These are phyloP conservation scores for Diversispora eburnea DNA, from an alignment of 192 early-diverging fungal species.

Conservation along the genomic window DNA sequence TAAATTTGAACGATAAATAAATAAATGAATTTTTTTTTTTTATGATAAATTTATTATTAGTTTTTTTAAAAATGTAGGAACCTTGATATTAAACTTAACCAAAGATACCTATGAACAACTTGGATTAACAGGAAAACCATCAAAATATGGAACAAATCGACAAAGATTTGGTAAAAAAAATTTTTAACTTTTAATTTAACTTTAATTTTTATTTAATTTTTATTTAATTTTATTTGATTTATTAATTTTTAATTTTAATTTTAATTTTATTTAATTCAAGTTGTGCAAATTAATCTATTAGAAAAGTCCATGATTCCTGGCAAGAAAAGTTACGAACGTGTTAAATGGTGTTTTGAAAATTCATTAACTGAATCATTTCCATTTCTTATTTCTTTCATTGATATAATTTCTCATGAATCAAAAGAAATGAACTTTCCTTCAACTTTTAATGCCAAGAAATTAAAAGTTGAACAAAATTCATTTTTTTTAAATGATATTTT, in stretches of 20 bases:
- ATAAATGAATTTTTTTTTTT: background rate
- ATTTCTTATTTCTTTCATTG: constrained; percentile 36
- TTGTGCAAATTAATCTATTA: constrained; percentile 36
- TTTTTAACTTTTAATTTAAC: too few relatives aligned
- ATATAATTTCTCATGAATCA: constrained; percentile 23
- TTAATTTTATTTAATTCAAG: constrained; percentile 23
- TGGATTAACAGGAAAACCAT: constrained; percentile 35
- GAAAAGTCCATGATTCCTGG: constrained; percentile 40
- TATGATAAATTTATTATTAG: constrained; percentile 1
- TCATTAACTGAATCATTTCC: constrained; percentile 32
- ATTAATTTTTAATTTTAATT: background rate
- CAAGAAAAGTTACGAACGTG: constrained; percentile 42
- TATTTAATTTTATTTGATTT: background rate
- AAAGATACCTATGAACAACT: constrained; percentile 47
- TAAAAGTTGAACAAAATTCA: constrained; percentile 23
- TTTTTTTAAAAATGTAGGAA: constrained; percentile 32
- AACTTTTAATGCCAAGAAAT: constrained; percentile 18
- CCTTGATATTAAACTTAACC: constrained; percentile 37
- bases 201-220: background rate
- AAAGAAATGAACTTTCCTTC: constrained; percentile 37
- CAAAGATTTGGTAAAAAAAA: constrained; percentile 39
- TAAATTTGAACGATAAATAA: background rate
- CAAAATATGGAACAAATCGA: constrained; percentile 34
- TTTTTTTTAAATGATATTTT: constrained; percentile 23
- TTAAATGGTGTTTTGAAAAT: constrained; percentile 50